Evolutionary conservation across 768 basidiomycete genomes (phyloP).

Genomic region (Boletus rex-veris): DNA sequence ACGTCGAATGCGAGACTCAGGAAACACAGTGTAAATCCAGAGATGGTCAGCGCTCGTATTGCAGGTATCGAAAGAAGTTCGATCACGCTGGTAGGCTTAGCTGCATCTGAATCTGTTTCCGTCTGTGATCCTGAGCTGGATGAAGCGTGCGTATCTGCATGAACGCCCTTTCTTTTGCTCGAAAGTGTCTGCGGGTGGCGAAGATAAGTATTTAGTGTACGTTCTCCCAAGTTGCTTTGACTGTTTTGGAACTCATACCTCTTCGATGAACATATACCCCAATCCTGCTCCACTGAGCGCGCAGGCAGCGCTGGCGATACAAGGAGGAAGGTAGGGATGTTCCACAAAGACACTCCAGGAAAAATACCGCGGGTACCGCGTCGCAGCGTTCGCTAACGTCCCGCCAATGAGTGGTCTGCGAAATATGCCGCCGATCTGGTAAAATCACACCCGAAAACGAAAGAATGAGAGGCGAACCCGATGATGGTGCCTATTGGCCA

Average conservation of each 20-base stretch:
- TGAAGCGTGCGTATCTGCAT: neutral
- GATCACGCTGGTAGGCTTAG: slow-evolving; percentile 26
- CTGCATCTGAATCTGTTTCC: neutral
- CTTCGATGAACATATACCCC: slow-evolving; percentile 19
- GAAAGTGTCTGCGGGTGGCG: neutral
- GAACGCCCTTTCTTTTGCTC: neutral
- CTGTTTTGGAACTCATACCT: slow-evolving; percentile 8
- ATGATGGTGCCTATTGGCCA: slow-evolving; percentile 57
- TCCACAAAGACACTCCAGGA: slow-evolving; percentile 11
- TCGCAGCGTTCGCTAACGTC: slow-evolving; percentile 16
- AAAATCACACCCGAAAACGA: too few species aligned
- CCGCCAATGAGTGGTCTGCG: slow-evolving; percentile 19
- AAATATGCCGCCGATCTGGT: neutral
- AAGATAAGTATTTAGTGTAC: neutral
- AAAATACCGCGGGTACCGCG: slow-evolving; percentile 4
- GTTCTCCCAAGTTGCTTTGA: too few species aligned
- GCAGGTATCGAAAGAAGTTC: slow-evolving; percentile 46
- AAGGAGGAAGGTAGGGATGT: slow-evolving; percentile 19
- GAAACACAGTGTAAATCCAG: slow-evolving; percentile 49
- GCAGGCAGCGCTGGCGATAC: slow-evolving; percentile 9
- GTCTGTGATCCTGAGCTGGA: neutral
- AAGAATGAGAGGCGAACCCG: slow-evolving; percentile 35
- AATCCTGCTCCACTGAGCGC: slow-evolving; percentile 7
- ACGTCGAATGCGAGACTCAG: slow-evolving; percentile 57
- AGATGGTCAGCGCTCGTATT: slow-evolving; percentile 49